Base-by-base conservation (phyloP, 2,329 filamentous ascomycete species). In the Sphaceloma murrayae region DNA sequence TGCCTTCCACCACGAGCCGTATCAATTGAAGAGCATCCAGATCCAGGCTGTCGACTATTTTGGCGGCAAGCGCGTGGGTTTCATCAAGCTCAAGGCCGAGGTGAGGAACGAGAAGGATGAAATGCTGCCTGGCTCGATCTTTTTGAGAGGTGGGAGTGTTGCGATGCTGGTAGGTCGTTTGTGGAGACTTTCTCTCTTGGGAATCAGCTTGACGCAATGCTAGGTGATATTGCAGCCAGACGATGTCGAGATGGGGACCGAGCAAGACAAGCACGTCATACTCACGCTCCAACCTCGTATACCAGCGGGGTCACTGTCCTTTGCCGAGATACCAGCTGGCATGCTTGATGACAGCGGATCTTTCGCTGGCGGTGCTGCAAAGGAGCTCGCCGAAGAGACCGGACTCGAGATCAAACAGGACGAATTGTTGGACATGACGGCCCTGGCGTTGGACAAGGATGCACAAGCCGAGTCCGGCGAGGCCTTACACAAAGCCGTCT, bases 321-420 rank as follows among this genome's bases (percentile, higher is more conserved):
- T 78, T 46, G 53, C 65, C 9, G 75, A 78, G 54, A 67, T 78
- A 6, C 75, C 75, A 2, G 75, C 75, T 1, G 75, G 75, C 13
- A 77, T 78, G 73, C 61, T 78, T 1, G 75, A 78, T 50, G 70
- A 72, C 48, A 62, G 59, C 27, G 68, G 70, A 7, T 67, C 67
- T 0, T 74, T 78, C 48, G 61, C 66, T 1, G 73, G 74, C 5
- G 68, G 64, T 7, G 75, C 75, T 0, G 73, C 72, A 2, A 67
- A 69, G 39, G 74, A 78, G 50, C 73, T 78, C 26, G 52, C 67
- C 21, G 73, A 78, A 54, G 75, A 78, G 54, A 74, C 72, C 0
- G 69, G 69, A 0, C 56, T 78, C n/a, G 58, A 59, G 9, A 69
- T 78, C 39, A 57, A 63, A 2, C 61, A 67, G 31, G 54, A 59